Percentiles rank a stretch among this genome's conserved stretches.
Evolutionary conservation across 116 monocot species (phyloP).

Genomic region (Iris pallida): DNA sequence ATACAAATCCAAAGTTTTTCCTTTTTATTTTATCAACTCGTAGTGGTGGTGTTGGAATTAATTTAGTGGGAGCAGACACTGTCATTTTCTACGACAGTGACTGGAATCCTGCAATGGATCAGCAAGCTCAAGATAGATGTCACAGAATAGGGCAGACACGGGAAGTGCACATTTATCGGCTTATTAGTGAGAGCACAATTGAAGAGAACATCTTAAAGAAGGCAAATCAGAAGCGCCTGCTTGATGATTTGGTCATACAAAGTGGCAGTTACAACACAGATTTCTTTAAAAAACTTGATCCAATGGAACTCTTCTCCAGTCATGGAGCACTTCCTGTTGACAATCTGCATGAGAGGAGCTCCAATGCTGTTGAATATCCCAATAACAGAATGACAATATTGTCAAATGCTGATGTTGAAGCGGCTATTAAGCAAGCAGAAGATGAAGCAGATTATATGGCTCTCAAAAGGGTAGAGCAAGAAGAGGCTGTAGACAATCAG

Average conservation of each 20-base stretch:
- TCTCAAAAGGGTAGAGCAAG: constrained; percentile 85
- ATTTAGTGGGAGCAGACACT: constrained; percentile 97
- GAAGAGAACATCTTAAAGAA: constrained; percentile 98
- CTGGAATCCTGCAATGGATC: constrained; percentile 99
- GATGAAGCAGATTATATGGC: constrained; percentile 99
- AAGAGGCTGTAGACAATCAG: constrained; percentile 98
- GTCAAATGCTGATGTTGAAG: constrained; percentile 96
- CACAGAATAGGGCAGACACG: constrained; percentile 98
- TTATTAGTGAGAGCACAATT: constrained; percentile 93
- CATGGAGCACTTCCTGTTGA: constrained; percentile 37
- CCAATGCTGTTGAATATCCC: constrained; percentile 25
- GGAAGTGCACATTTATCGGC: constrained; percentile 94
- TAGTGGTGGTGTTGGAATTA: constrained; percentile 98
- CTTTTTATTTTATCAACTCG: constrained; percentile 97
- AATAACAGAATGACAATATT: constrained; percentile 18
- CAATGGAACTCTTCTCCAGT: constrained; percentile 84
- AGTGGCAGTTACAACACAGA: constrained; percentile 97
- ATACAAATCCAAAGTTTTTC: constrained; percentile 91
- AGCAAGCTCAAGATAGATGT: constrained; percentile 99
- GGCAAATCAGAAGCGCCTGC: constrained; percentile 93
- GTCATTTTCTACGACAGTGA: constrained; percentile 99
- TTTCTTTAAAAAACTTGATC: constrained; percentile 97
- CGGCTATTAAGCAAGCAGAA: constrained; percentile 92
- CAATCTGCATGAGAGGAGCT: constrained; percentile 18
- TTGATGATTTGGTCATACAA: constrained; percentile 98